phyloP scores from a whole-genome alignment of 257 asterid genomes.

The Solanum lignicaule region DNA sequence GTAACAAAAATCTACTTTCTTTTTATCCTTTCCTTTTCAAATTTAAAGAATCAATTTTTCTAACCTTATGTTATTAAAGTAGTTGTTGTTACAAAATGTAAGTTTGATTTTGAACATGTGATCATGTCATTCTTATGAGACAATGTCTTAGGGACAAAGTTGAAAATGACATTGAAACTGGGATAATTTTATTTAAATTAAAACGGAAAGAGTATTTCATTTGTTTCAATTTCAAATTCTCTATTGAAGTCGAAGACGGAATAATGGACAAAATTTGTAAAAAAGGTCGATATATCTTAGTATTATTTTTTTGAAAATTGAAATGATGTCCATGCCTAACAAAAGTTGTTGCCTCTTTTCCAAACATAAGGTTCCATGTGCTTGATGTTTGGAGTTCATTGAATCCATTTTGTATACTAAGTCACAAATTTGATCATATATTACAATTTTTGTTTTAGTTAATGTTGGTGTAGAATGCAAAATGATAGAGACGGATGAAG shows the following conservation, averaged over 20 bases:
- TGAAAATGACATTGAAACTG: background rate
- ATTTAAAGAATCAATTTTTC: background rate
- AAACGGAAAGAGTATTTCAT: background rate
- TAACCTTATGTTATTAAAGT: background rate
- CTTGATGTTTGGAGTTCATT: background rate
- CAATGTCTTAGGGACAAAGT: background rate
- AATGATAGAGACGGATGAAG: background rate
- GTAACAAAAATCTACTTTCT: background rate
- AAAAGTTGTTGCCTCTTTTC: background rate
- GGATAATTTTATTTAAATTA: background rate
- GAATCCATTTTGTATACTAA: background rate
- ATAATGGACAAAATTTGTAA: background rate
- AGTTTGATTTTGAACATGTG: background rate
- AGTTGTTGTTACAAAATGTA: background rate
- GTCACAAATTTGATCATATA: background rate
- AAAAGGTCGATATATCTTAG: background rate
- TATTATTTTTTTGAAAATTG: background rate
- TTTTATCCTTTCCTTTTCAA: background rate
- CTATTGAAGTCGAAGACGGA: background rate
- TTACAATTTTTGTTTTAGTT: background rate
- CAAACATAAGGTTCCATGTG: background rate
- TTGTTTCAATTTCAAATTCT: background rate
- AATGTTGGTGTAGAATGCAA: background rate
- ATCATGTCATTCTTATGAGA: too few species aligned
- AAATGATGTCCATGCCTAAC: background rate